Evolutionary conservation across 73 alveolate species (phyloP), one percentile per base, ranked within the genome.

Genomic region (Tetrahymena malaccensis): DNA sequence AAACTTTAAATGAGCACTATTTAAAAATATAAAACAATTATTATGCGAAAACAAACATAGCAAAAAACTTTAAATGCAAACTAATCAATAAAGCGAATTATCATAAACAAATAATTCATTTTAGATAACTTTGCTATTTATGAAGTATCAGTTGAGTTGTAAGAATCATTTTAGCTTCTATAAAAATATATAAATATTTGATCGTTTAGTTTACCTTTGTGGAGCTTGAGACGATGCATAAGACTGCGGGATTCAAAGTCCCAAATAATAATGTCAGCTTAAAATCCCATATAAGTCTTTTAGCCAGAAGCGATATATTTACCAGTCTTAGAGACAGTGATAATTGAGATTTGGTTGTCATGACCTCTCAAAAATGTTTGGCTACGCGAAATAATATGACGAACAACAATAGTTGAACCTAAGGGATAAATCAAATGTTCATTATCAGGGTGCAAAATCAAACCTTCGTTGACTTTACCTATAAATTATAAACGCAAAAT

Each of bases 231-330:
- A 43, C 99, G 97, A 85, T 98, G 99, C 83, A 97, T 95, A 96
- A 97, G 97, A 94, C 97, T 95, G 85, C 99, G 97, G 85, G 97
- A 96, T 97, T 98, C 98, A 94, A 99, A 98, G 97, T 99, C 99
- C 99, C 99, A 99, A 93, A 99, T 97, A 55, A 99, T 99, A 85
- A 98, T 98, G 96, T 99, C 99, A 56, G 99, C 99, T 94, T 98
- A 94, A 96, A 98, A 98, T 35, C 99, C 99, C 98, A 98, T 97
- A 96, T 97, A 98, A 83, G 99, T 98, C 96, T 97, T 95, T 95
- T 98, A 97, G 19, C 99, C 99, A 83, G 98, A 94, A 19, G 99
- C 99, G 16, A 98, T 95, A 96, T 97, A 97, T 94, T 98, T 96
- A 55, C 99, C 99, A 35, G 99, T 94, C 84, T 96, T 96, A 21